Base-by-base conservation (phyloP, 1,139 yeast species). In the Candida neerlandica region DNA sequence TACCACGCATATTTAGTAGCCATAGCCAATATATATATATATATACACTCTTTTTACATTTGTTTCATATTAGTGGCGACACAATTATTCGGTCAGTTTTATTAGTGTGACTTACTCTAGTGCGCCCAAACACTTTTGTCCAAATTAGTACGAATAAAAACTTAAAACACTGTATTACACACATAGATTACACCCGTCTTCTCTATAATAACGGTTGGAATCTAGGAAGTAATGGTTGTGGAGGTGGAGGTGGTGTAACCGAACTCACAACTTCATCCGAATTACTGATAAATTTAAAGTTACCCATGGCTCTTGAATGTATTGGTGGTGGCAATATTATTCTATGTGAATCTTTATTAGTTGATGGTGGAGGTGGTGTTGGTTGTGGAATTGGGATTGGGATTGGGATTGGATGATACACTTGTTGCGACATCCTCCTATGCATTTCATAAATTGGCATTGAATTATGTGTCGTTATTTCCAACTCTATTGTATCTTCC, bases 201-300 rank as follows among this genome's bases (percentile, higher is more conserved):
- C 35, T 3, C 45, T 54, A 71, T 41, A 72, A 58, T 32, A 73
- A 61, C 2, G 77, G 77, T 48, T 73, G 77, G 60, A 73, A 73
- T 48, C 60, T 62, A 15, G 77, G 77, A 11, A 70, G 55, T 4
- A 67, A 55, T 9, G 71, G 69, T 10, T 60, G 66, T 2, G 70
- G 66, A 10, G 65, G 65, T 3, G 63, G 60, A 0, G 65, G 62
- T 15, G 59, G 57, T 11, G 63, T 27, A 51, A n/a, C 63, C 66
- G 21, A 63, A 65, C 34, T 43, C 38, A 16, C 48, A 46, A 33
- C 63, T 51, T 43, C 45, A 10, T 43, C 61, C 52, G 50, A 45
- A 44, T 51, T 51, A 41, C 54, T 51, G 15, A 53, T 43, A 21
- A 53, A 53, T 9, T 47, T 53, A 16, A 51, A 51, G n/a, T n/a